These are phyloP conservation scores for Podospora pseudopauciseta DNA, from an alignment of 495 filamentous ascomycete species.

Conservation along the genomic window DNA sequence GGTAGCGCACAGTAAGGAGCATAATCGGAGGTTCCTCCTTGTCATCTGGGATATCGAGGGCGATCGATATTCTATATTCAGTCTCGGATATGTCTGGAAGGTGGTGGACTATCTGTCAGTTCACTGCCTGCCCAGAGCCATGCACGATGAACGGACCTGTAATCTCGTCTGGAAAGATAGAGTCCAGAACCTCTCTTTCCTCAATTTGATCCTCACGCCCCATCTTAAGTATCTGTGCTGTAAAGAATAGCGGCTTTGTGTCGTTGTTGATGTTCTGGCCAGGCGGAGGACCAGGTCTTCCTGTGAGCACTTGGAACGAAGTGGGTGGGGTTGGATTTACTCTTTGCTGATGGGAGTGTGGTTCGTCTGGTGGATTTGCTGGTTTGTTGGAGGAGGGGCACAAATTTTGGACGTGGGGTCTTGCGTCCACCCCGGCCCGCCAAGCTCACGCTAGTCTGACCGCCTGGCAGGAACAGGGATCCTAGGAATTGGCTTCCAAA, in stretches of 20 bases:
- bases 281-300: neutral
- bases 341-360: too few species aligned
- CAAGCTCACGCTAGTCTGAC: constrained; percentile 30
- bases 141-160: constrained; percentile 55
- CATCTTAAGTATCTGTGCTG: constrained; percentile 51
- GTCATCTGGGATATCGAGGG: constrained; percentile 65
- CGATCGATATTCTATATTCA: constrained; percentile 78
- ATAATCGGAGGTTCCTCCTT: constrained; percentile 58
- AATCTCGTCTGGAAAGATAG: constrained; percentile 97
- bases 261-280: neutral
- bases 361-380: neutral
- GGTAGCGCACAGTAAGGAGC: constrained; percentile 78
- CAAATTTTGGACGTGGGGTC: neutral
- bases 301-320: neutral
- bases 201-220: constrained; percentile 90
- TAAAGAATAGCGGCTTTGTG: neutral
- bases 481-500: constrained; percentile 20
- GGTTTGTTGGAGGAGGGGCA: neutral
- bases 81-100: constrained; percentile 74
- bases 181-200: constrained; percentile 94
- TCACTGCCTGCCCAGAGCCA: neutral
- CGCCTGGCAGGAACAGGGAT: constrained; percentile 38
- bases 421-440: constrained; percentile 1
- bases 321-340: neutral
- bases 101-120: neutral